Evolutionary conservation across 192 early-diverging fungal species (phyloP), one percentile per base, ranked within the genome.

Genomic region (Physocladia obscura): DNA sequence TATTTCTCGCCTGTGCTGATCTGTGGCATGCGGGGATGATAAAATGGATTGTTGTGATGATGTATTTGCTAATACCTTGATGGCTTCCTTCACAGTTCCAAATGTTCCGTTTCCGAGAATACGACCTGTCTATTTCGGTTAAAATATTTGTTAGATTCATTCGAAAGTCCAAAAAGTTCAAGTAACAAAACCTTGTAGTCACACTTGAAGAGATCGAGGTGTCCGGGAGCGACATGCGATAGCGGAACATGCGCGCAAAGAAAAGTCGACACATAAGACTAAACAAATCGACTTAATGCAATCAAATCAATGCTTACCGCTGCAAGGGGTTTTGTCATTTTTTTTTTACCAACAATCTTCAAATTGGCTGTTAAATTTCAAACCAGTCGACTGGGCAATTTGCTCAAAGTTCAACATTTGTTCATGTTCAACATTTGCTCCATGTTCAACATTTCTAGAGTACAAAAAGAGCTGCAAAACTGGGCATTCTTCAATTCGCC

Each of bases 1-100:
- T 90, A 93, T 34, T 86, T 82, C 30, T 89, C 85, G 19, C 88
- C 85, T 21, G 89, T 87, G n/a, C 83, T 85, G 55, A 90, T 44
- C 57, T 60, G 58, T 34, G 15, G 24, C 8, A 51, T 0, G 37
- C 15, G 22, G 57, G 30, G 13, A 26, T 13, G 26, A 11, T 58
- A 32, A 58, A 8, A 32, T 13, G 57, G 11, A 17, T 19, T 21
- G 44, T 4, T 13, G 44, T 35, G 39, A 62, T 21, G 6, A 17
- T 35, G 19, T 19, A n/a, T n/a, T n/a, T n/a, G n/a, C n/a, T n/a
- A n/a, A n/a, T 19, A 78, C 78, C 72, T 81, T 69, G 56, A 80
- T 65, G 68, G 76, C 76, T 68, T 83, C 81, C 37, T 83, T 83
- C 29, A 83, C 81, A 39, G 68, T 76, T 15, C 76, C 78, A 52